Base-by-base conservation (phyloP, 148 eudicot species). In the Diospyros kaki region DNA sequence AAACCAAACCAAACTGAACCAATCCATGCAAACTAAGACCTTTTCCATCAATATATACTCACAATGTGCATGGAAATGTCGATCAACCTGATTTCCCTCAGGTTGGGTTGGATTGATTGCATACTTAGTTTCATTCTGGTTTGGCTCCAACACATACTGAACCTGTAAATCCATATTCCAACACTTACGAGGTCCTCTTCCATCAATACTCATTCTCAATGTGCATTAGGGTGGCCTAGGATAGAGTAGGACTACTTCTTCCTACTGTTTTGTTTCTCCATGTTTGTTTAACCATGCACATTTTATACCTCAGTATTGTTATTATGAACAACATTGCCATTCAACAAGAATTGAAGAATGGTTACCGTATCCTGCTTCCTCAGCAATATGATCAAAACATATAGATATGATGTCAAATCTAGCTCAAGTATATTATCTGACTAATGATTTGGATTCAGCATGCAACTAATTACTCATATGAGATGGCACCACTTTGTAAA, bases 281-380 rank as follows among this genome's bases (percentile, higher is more conserved):
- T 17, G 55, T 50, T 18, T 68, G 50, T 13, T 68, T 68, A 68
- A 68, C 71, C 56, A 68, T 14, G 14, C 39, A 67, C 45, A 66
- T 0, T 62, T 4, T 45, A 3, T 40, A 1, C 46, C 2, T n/a
- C 17, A 66, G 40, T 45, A 44, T 46, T 15, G 53, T 66, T 66
- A 40, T 68, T 28, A 15, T 15, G 14, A 17, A n/a, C 2, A 39
- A 66, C 44, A 66, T 53, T 44, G 42, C 56, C 10, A 68, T 68
- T 50, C 71, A 68, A 50, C 28, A 51, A 4, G 54, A 4, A 51
- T 67, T 13, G 59, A 55, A 55, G 6, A 4, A 17, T 18, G 69
- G 70, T 17, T 45, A 67, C 12, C 51, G 43, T 50, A 5, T 45
- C 39, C 18, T 51, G 3, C 50, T 9, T 68, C n/a, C 14, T 48